Conservation (phyloP, 306 rosid genomes). For the Vigna unguiculata region DNA sequence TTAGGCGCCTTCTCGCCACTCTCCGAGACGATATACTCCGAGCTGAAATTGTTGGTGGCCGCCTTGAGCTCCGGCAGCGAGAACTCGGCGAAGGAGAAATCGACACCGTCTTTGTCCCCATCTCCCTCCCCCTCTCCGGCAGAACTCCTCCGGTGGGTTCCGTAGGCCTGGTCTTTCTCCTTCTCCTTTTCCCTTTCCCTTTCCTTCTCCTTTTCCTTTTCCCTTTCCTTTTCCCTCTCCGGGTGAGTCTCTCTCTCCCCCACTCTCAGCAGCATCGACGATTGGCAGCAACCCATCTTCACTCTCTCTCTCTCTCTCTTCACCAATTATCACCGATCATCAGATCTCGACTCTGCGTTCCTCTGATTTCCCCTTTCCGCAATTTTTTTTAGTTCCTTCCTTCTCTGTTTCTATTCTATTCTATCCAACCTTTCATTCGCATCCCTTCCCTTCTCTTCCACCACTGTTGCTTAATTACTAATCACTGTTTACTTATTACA, state of each 20-base stretch:
- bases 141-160: background rate
- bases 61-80: conserved; percentile 75
- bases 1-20: conserved; percentile 93
- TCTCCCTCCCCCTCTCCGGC: background rate
- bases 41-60: conserved; percentile 86
- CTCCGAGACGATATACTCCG: conserved; percentile 85
- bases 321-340: conserved; percentile 26
- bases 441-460: background rate
- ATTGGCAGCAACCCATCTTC: conserved; percentile 79
- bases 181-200: background rate
- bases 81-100: conserved; percentile 72
- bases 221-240: conserved; percentile 45
- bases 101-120: background rate
- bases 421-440: background rate
- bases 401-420: background rate
- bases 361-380: background rate
- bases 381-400: too few species aligned
- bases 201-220: conserved; percentile 11
- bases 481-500: conserved; percentile 23
- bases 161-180: conserved; percentile 42
- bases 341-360: background rate
- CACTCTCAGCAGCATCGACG: conserved; percentile 45
- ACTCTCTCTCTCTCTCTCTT: conserved; percentile 9
- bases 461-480: conserved; percentile 19
- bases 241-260: conserved; percentile 55